These are phyloP conservation scores for Lactarius indigo DNA, from an alignment of 768 basidiomycete species.

Conservation along the genomic window DNA sequence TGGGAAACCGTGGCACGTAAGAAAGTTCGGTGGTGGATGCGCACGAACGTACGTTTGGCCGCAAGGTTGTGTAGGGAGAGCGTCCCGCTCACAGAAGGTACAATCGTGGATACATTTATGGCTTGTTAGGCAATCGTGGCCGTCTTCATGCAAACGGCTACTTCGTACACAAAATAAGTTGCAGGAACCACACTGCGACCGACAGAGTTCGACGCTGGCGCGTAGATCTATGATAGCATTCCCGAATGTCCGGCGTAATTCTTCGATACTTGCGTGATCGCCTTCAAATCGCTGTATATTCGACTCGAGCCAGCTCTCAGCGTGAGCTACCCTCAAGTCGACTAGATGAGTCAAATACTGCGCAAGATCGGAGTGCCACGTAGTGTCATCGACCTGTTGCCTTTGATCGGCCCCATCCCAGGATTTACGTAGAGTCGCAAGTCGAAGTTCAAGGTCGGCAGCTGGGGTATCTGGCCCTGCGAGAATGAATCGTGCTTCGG, in stretches of 20 bases:
- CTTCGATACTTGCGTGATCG: conserved; percentile 42
- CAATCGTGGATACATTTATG: conserved; percentile 47
- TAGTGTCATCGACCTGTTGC: conserved; percentile 35
- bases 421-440: conserved; percentile 26
- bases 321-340: conserved; percentile 43
- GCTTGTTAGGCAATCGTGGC: conserved; percentile 48
- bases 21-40: background rate
- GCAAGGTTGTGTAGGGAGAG: conserved; percentile 33
- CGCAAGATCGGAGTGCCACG: conserved; percentile 42
- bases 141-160: conserved; percentile 40
- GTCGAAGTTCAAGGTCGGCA: conserved; percentile 28
- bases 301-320: conserved; percentile 46
- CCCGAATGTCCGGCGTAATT: conserved; percentile 44
- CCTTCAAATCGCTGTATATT: conserved; percentile 47
- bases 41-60: conserved; percentile 41
- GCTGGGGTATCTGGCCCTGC: conserved; percentile 24
- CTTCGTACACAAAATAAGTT: conserved; percentile 46
- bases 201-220: conserved; percentile 46
- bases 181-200: conserved; percentile 44
- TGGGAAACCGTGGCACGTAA: conserved; percentile 31
- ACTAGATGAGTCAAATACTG: conserved; percentile 39
- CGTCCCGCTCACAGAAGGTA: conserved; percentile 39
- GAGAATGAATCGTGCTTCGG: conserved; percentile 35
- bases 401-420: conserved; percentile 37
- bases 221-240: conserved; percentile 42